Evolutionary conservation across 2,329 filamentous ascomycete species (phyloP).

Genomic region (Magnaporthiopsis rhizophila): DNA sequence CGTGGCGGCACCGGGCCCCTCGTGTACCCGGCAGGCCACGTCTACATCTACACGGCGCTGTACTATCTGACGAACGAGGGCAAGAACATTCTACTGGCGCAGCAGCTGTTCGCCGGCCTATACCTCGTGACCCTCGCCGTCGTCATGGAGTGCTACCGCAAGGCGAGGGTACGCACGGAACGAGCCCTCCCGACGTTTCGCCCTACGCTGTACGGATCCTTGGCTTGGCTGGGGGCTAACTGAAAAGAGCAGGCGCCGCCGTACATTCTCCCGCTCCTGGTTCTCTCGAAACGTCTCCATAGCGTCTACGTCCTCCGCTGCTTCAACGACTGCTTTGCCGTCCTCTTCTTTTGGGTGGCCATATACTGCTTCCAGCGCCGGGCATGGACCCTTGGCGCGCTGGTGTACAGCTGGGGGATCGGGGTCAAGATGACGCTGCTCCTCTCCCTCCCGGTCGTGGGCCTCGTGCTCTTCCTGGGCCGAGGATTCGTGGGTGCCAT

Average conservation of each 20-base stretch:
- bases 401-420: slow-evolving; percentile 69
- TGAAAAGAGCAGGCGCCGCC: slow-evolving; percentile 58
- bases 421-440: slow-evolving; percentile 95
- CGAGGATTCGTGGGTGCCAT: slow-evolving; percentile 59
- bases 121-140: slow-evolving; percentile 70
- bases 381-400: slow-evolving; percentile 63
- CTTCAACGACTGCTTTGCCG: slow-evolving; percentile 93
- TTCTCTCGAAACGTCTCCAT: slow-evolving; percentile 86
- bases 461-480: slow-evolving; percentile 65
- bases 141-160: slow-evolving; percentile 76
- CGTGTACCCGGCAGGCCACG: slow-evolving; percentile 90
- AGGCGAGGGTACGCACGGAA: slow-evolving; percentile 48
- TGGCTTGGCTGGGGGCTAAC: neutral
- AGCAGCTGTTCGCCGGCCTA: slow-evolving; percentile 71
- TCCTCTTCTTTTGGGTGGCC: slow-evolving; percentile 74
- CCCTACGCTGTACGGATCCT: neutral
- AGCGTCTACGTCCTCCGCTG: slow-evolving; percentile 87
- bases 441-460: slow-evolving; percentile 74
- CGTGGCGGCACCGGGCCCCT: slow-evolving; percentile 84
- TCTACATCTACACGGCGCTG: slow-evolving; percentile 79
- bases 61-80: slow-evolving; percentile 73
- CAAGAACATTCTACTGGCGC: slow-evolving; percentile 68
- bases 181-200: neutral
- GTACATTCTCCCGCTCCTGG: slow-evolving; percentile 77
- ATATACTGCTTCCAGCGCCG: slow-evolving; percentile 70